Evolutionary conservation across 371 early-diverging fungal species (phyloP), one percentile per base, ranked within the genome.

Genomic region (Mortierella sp.): DNA sequence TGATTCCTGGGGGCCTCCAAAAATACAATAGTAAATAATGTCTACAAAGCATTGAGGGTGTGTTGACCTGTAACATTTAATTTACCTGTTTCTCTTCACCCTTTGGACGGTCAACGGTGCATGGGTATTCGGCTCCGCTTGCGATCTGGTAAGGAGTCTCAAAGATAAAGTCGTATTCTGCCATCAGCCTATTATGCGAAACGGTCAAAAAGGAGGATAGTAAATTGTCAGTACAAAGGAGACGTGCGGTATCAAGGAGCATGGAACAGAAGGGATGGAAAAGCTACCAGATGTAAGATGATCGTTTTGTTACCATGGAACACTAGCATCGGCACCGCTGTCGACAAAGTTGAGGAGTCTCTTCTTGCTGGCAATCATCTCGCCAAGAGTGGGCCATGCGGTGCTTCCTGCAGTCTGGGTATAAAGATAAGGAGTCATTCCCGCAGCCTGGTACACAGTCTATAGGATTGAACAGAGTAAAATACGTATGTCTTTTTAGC

Each of bases 241-340:
- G 34, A 39, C 22, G 1, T 14, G 29, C 1, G 1, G n/a, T 0
- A 2, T 69, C 40, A 55, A 11, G 5, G 24, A 31, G 53, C 43
- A 41, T 14, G 2, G 39, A 1, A 39, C 13, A 13, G 2, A 0
- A 26, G n/a, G 16, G 44, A 24, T 29, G 11, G 41, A 63, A 65
- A 39, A 24, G 13, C 45, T 6, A 58, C 79, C n/a, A n/a, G n/a
- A n/a, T n/a, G n/a, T n/a, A n/a, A n/a, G n/a, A n/a, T n/a, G n/a
- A n/a, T n/a, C n/a, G n/a, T n/a, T n/a, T n/a, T n/a, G n/a, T 73
- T 88, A 89, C 95, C 94, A 94, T 58, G 93, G 93, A 10, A 91
- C 88, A 10, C 71, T 70, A 1, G 77, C 58, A 48, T 93, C 89
- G 26, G 90, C 86, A 19, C 90, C 89, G 40, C 85, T 47, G 77